Base-by-base conservation (phyloP, 2,329 filamentous ascomycete species). In the Graphilbum ipis-grandicollis region DNA sequence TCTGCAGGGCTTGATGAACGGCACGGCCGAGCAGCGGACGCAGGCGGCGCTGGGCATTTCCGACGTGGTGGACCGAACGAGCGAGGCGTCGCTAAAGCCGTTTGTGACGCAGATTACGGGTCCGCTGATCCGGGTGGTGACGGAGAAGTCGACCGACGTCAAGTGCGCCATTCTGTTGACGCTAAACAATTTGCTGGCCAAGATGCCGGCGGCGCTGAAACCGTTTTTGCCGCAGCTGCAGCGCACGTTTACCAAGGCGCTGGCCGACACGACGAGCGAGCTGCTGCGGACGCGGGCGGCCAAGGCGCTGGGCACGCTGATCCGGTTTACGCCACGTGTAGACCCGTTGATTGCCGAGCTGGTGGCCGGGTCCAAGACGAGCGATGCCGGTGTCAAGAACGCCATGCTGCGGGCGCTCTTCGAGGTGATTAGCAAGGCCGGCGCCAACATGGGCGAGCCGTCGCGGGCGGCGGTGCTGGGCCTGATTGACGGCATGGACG, bases 51-150 rank as follows among this genome's bases (percentile, higher is more conserved):
- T 96, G 43, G 90, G 83, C 39, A 92, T 98, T 47, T 93, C 86
- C 3, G 92, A 98, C 53, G 81, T 98, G 46, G 79, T 96, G 45
- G 90, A 96, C 59, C 76, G 90, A 40, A 92, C 90, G 19, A 88
- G 78, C 55, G 74, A 84, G 46, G 78, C 85, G 41, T 77, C 86
- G 17, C 65, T 98, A 43, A 92, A 90, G 57, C 84, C 86, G 8
- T 96, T 92, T 50, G 90, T 98, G 41, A 94, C 88, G 22, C 86
- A 94, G 52, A 94, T 98, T 48, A 96, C 92, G 5, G 90, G 90
- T 52, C 90, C 92, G 18, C 71, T 98, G 37, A 98, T 98, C 56
- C 82, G 90, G 69, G 88, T 96, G 18, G 86, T 98, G 15, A 94
- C 90, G 5, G 90, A 98, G 56, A 76, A 88, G 43, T 93, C 90